Evolutionary conservation across 805 yeast species (phyloP), one percentile per base, ranked within the genome.

Genomic region (Wickerhamomyces hampshirensis): DNA sequence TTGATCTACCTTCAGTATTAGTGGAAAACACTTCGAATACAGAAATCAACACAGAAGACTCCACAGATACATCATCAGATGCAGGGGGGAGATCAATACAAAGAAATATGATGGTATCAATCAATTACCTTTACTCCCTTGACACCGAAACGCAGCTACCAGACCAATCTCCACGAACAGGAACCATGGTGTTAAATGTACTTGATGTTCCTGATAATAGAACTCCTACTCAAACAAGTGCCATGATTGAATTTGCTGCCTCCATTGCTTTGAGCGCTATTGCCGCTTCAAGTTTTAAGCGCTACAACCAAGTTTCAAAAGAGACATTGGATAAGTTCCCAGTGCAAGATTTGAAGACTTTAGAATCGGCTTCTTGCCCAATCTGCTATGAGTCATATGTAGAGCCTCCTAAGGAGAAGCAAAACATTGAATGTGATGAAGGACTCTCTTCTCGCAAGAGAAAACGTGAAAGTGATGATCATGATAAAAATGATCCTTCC

Each of bases 211-310:
- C 80, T 0, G 58, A 68, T 13, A 74, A 75, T 39, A 75, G 80
- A 35, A 81, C 78, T n/a, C 69, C 71, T 26, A 68, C 75, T 12
- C 50, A 44, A 24, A 63, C 81, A 23, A 79, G 75, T 49, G 76
- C 73, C 24, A 66, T 82, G 37, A 73, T 83, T 10, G 65, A 80
- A 18, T 59, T 82, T 38, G 87, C 88, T 2, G 80, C 89, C 0
- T 76, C 77, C 18, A 69, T 82, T 57, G 88, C 88, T 1, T 67
- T 80, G 54, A 63, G 80, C 27, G 76, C 85, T 12, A 73, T 81
- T 26, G 66, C 75, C 4, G 68, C 72, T 15, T 66, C 71, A 27
- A 31, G 46, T 2, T 60, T 71, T 21, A 65, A 32, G 30, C 13
- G 69, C 38, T 67, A 65, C 37, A 63, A 68, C 14, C 64, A 69